These are phyloP conservation scores for Prosopis cineraria DNA, from an alignment of 306 rosid genomes.

Conservation along the genomic window DNA sequence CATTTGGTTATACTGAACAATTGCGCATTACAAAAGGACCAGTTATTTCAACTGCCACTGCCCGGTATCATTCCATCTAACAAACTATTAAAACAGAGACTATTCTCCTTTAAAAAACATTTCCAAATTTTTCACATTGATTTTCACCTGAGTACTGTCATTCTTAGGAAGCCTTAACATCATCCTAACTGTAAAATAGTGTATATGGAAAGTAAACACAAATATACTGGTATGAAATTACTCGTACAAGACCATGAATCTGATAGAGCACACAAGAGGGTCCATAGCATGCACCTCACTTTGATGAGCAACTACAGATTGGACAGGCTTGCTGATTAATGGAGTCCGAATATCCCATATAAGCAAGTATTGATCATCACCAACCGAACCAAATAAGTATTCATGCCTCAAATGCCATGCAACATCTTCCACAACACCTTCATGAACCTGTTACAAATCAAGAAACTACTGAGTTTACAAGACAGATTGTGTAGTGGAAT, in stretches of 20 bases:
- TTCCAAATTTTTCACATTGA: neutral
- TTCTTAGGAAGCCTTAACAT: neutral
- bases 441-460: constrained; percentile 64
- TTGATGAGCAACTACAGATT: constrained; percentile 90
- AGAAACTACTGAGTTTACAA: neutral
- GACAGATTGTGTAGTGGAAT: neutral
- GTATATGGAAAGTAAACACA: neutral
- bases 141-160: neutral
- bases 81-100: neutral
- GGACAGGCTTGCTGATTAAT: constrained; percentile 81
- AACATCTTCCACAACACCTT: constrained; percentile 97
- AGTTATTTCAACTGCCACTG: neutral
- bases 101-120: neutral
- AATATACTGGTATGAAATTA: neutral
- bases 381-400: constrained; percentile 95
- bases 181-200: neutral
- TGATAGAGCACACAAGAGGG: neutral
- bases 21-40: neutral
- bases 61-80: neutral
- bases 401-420: constrained; percentile 99
- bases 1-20: constrained; percentile 7
- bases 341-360: constrained; percentile 96
- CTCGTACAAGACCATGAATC: neutral
- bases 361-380: constrained; percentile 90
- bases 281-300: constrained; percentile 69